A percentile compares a stretch with the other conserved stretches of the same genome.
phyloP scores from a whole-genome alignment of 148 eudicot species.

The Rhododendron simsii region DNA sequence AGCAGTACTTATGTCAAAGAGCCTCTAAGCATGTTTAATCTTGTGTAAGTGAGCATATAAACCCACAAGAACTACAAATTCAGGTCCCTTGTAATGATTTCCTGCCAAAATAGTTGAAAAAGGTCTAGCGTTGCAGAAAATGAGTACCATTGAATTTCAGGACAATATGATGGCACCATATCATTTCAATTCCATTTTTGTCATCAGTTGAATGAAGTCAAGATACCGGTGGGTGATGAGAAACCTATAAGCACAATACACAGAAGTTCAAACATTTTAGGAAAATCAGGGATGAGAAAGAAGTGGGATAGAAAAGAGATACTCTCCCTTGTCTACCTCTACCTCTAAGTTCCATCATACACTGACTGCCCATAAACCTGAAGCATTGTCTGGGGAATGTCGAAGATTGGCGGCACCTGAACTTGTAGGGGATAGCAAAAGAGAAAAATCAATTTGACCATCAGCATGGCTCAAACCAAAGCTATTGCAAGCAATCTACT shows the following conservation, averaged over 20 bases:
- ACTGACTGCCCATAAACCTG: slow-evolving; percentile 49
- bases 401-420: slow-evolving; percentile 72
- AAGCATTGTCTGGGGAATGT: slow-evolving; percentile 75
- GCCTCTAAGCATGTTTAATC: background rate
- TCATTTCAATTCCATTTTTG: slow-evolving; percentile 42
- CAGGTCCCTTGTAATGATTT: background rate
- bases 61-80: background rate
- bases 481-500: background rate
- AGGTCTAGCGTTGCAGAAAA: background rate
- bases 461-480: background rate
- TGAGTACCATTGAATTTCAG: slow-evolving; percentile 60
- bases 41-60: background rate
- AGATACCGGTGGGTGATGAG: slow-evolving; percentile 82
- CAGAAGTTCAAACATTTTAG: background rate
- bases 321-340: no score
- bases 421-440: background rate
- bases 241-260: slow-evolving; percentile 45
- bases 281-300: background rate
- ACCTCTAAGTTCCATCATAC: no score
- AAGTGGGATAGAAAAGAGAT: background rate
- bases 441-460: background rate
- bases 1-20: background rate
- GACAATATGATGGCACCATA: slow-evolving; percentile 59
- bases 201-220: slow-evolving; percentile 77
- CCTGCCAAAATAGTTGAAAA: background rate